Percentiles rank a stretch among this genome's conserved stretches.
phyloP scores from a whole-genome alignment of 306 rosid genomes.

The Acacia confusa region DNA sequence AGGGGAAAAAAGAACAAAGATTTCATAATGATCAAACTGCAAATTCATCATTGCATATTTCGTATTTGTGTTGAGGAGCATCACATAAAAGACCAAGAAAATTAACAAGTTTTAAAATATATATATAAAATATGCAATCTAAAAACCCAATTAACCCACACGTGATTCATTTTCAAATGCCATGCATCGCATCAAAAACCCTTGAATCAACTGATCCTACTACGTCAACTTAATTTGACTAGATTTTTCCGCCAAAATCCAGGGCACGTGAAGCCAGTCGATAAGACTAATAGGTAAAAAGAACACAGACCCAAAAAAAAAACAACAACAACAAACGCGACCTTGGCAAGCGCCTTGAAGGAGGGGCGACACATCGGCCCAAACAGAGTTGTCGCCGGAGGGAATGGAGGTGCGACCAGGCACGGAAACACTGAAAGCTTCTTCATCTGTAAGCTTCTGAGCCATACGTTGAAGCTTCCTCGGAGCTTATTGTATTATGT shows the following conservation, averaged over 20 bases:
- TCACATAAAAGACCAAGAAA: background rate
- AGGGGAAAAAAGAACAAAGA: background rate
- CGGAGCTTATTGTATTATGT: background rate
- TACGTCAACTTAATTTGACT: background rate
- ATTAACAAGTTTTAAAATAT: background rate
- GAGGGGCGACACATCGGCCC: constrained; percentile 88
- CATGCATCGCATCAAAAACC: background rate
- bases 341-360: constrained; percentile 84
- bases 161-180: background rate
- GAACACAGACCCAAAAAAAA: background rate
- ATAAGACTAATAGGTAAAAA: background rate
- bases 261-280: background rate
- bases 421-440: constrained; percentile 10
- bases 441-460: constrained; percentile 36
- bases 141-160: background rate
- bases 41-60: background rate
- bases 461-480: constrained; percentile 26
- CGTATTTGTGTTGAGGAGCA: background rate
- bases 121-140: background rate
- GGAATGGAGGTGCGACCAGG: constrained; percentile 59
- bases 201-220: background rate
- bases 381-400: constrained; percentile 70
- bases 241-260: background rate
- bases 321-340: constrained; percentile 2
- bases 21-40: constrained; percentile 14